Conservation (phyloP, 306 rosid species). For the Sphenostylis stenocarpa region DNA sequence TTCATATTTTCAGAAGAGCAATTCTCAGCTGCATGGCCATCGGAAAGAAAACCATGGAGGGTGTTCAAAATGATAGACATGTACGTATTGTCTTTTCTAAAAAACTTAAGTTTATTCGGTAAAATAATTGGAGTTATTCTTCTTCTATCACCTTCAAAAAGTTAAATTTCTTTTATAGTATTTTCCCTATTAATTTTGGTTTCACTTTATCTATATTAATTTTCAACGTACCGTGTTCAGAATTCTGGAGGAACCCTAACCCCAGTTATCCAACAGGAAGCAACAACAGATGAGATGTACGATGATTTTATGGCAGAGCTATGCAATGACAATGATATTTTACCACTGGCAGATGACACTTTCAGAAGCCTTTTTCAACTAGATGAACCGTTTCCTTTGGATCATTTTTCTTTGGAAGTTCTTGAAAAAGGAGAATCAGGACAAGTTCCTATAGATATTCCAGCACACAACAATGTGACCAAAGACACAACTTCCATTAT, state of each 20-base stretch:
- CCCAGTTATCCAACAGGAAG: background rate
- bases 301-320: background rate
- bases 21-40: background rate
- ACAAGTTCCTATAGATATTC: background rate
- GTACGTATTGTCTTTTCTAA: background rate
- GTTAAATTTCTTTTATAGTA: background rate
- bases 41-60: background rate
- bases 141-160: background rate
- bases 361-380: background rate
- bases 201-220: background rate
- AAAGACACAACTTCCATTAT: background rate
- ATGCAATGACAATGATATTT: background rate
- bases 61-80: background rate
- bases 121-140: background rate
- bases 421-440: background rate
- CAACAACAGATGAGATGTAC: background rate
- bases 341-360: background rate
- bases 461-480: background rate
- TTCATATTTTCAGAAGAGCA: background rate
- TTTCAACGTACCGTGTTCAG: background rate
- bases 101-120: background rate
- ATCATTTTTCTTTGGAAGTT: background rate
- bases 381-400: background rate
- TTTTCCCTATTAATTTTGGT: background rate
- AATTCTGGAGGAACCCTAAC: background rate